phyloP scores from a whole-genome alignment of 2,329 filamentous ascomycete genomes.

The Pseudocercospora macadamiae region DNA sequence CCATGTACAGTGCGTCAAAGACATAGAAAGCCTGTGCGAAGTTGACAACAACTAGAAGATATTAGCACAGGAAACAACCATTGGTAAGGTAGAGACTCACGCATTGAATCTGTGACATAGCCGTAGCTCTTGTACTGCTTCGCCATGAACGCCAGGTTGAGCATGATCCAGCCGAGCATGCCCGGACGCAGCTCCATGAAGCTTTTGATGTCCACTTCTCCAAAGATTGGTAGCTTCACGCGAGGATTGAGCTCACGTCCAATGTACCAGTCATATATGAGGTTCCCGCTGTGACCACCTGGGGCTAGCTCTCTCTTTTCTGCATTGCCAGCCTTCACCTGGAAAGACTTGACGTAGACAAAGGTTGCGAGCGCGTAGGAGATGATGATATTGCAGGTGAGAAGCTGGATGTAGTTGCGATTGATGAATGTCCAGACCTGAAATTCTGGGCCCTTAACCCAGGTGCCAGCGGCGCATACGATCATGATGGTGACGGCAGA shows the following conservation, averaged over 20 bases:
- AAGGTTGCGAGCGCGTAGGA: slow-evolving; percentile 72
- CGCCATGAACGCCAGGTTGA: slow-evolving; percentile 82
- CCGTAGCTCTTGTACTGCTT: slow-evolving; percentile 87
- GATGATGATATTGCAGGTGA: slow-evolving; percentile 81
- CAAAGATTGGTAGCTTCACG: slow-evolving; percentile 74
- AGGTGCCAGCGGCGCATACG: slow-evolving; percentile 73
- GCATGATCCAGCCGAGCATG: slow-evolving; percentile 82
- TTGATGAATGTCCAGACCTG: slow-evolving; percentile 90
- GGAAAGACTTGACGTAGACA: slow-evolving; percentile 81
- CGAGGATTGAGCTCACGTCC: slow-evolving; percentile 94
- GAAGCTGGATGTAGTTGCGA: slow-evolving; percentile 84
- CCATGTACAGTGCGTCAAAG: slow-evolving; percentile 83
- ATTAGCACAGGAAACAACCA: slow-evolving; percentile 16
- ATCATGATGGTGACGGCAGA: slow-evolving; percentile 74
- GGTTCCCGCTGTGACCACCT: slow-evolving; percentile 80
- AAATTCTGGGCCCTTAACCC: slow-evolving; percentile 77
- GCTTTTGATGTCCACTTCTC: slow-evolving; percentile 86
- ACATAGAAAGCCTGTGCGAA: slow-evolving; percentile 80
- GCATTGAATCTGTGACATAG: slow-evolving; percentile 80
- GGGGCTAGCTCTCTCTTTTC: slow-evolving; percentile 76
- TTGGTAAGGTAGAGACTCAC: slow-evolving; percentile 23
- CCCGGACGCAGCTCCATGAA: slow-evolving; percentile 92
- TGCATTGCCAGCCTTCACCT: slow-evolving; percentile 73
- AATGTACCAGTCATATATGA: slow-evolving; percentile 95
- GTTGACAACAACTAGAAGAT: slow-evolving; percentile 64